Evolutionary conservation across 2,329 filamentous ascomycete genomes (phyloP).

Genomic region (Sclerotinia subarctica): DNA sequence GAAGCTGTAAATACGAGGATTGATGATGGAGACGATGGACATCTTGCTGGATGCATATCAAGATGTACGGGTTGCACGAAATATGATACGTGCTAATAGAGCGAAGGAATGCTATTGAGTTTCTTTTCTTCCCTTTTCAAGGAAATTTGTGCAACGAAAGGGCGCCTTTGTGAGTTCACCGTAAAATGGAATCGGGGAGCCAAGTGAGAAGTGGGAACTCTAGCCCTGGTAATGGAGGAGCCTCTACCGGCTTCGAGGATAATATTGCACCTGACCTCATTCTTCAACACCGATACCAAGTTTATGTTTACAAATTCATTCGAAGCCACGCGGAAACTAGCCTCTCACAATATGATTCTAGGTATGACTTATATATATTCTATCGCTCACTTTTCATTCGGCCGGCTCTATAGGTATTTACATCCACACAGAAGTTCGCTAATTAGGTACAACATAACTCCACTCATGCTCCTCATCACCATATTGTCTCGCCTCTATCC

Average conservation of each 20-base stretch:
- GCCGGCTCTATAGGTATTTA: constrained; percentile 9
- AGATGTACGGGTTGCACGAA: constrained; percentile 15
- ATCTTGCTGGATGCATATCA: constrained; percentile 7
- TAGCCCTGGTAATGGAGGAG: not conserved
- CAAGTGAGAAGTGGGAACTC: not conserved
- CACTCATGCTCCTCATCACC: constrained; percentile 89
- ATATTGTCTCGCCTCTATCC: constrained; percentile 95
- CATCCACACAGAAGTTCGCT: constrained; percentile 1
- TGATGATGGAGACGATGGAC: not conserved
- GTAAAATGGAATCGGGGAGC: not conserved
- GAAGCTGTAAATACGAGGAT: constrained; percentile 25
- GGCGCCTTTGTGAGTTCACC: not conserved
- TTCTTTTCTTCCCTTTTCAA: constrained; percentile 9
- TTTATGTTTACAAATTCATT: not conserved
- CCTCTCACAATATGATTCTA: not conserved
- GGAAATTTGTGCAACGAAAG: not conserved
- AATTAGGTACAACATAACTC: constrained; percentile 58
- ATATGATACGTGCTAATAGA: constrained; percentile 16
- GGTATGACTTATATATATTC: not conserved
- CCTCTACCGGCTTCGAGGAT: not conserved
- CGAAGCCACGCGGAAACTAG: not conserved
- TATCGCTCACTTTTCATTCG: constrained; percentile 4
- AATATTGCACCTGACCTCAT: not conserved
- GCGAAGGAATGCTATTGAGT: constrained; percentile 12
- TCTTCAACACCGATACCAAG: not conserved